Base-by-base conservation (phyloP, 345 rosid genomes). In the Cochlearia excelsa region DNA sequence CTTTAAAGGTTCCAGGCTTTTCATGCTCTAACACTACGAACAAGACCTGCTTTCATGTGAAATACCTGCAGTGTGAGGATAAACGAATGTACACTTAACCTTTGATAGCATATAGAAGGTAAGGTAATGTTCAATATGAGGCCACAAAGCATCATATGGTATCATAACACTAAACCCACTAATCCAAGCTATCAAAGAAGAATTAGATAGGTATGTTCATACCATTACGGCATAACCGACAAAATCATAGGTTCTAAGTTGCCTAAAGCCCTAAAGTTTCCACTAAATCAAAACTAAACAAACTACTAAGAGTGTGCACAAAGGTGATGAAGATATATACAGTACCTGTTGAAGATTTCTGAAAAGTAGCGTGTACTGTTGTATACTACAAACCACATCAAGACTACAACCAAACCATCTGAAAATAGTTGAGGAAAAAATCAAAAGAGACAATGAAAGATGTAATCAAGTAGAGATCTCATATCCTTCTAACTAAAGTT, bases 351-450 rank as follows among this genome's bases (percentile, higher is more conserved):
- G 79, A 68, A 80, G 55, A 88, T 72, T 28, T 77, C 88, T 1
- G 82, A 80, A 16, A 80, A 75, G 70, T 79, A 79, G 61, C 80
- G 80, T 1, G 85, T 84, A 16, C 91, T 75, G 40, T 91, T 91
- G 81, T 84, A 84, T 64, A 82, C 54, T 38, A 91, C 52, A 58
- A 88, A 91, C 92, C 95, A 91, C 85, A 91, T 73, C 82, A 91
- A 69, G 39, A 91, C 87, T 16, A 88, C 30, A 75, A 92, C 82
- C 96, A 92, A 69, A 60, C 69, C 75, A 77, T 92, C 96, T 88
- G 74, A 29, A 7, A 59, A 57, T 34, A 70, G 70, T 83, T 77
- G 8, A 83, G 85, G 90, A 80, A 54, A 40, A 26, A 6, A 9
- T 40, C 11, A 46, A 60, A 60, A 59, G 4, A 63, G 35, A 10